A percentile compares a stretch with the other conserved stretches of the same genome.
phyloP scores from a whole-genome alignment of 129 eudicot species.

The Chrysanthemum seticuspe region DNA sequence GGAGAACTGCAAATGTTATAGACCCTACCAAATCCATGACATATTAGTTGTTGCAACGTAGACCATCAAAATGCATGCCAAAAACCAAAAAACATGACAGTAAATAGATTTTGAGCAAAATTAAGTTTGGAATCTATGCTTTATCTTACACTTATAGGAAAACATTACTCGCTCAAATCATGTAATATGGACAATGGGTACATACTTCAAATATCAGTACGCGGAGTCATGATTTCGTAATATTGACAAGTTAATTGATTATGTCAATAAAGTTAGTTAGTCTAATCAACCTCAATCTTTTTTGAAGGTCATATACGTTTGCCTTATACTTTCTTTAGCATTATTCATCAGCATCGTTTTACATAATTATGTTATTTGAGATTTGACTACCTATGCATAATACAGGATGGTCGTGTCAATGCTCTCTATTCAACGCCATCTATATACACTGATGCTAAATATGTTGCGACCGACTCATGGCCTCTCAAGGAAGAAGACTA shows the following conservation, averaged over 20 bases:
- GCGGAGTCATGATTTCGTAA: slow-evolving; percentile 84
- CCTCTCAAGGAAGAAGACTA: slow-evolving; percentile 82
- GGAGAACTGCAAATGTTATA: slow-evolving; percentile 78
- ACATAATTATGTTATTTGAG: background rate
- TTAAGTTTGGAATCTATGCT: too few relatives aligned
- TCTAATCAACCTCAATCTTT: slow-evolving; percentile 3
- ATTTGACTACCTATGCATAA: slow-evolving; percentile 7
- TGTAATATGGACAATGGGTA: slow-evolving; percentile 94
- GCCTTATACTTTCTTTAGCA: slow-evolving; percentile 6
- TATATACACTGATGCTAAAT: slow-evolving; percentile 90
- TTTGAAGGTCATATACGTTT: slow-evolving; percentile 6
- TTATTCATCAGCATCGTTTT: slow-evolving; percentile 4
- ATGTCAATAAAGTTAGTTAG: slow-evolving; percentile 69
- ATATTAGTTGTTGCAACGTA: background rate
- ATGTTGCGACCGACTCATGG: slow-evolving; percentile 62
- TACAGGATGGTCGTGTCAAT: slow-evolving; percentile 94
- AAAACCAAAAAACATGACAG: background rate
- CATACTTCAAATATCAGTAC: slow-evolving; percentile 82
- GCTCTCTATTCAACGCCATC: slow-evolving; percentile 95
- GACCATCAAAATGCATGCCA: too few relatives aligned
- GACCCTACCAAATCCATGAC: slow-evolving; percentile 48
- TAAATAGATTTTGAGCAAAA: too few relatives aligned
- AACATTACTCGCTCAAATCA: slow-evolving; percentile 88
- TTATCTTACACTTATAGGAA: too few relatives aligned
- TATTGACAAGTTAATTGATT: too few relatives aligned